These are phyloP conservation scores for Endothia cerciana DNA, from an alignment of 2,329 filamentous ascomycete genomes.

Conservation along the genomic window DNA sequence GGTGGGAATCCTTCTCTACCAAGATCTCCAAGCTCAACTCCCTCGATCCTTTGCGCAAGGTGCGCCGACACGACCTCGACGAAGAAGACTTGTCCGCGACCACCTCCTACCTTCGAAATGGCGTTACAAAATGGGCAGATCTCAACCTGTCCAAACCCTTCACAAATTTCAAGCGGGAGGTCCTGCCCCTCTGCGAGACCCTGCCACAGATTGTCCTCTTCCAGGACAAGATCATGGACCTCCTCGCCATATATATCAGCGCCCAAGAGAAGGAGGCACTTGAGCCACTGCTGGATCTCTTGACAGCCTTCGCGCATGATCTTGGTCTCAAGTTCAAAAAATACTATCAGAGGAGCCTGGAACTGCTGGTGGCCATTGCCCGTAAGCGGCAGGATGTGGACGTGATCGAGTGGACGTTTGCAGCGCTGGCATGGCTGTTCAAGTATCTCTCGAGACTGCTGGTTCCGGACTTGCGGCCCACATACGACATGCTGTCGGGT, in stretches of 20 bases:
- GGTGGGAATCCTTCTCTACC: conserved; percentile 88
- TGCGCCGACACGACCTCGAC: conserved; percentile 82
- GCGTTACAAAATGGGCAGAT: conserved; percentile 87
- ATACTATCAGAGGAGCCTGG: conserved; percentile 77
- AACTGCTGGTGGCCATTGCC: conserved; percentile 76
- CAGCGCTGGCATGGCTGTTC: conserved; percentile 91
- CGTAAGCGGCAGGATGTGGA: conserved; percentile 77
- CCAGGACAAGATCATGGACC: conserved; percentile 80
- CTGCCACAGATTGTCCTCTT: conserved; percentile 91
- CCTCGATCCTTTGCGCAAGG: conserved; percentile 87
- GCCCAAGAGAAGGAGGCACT: conserved; percentile 78
- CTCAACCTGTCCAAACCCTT: conserved; percentile 87
- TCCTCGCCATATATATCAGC: conserved; percentile 76
- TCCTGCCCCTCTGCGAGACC: conserved; percentile 81
- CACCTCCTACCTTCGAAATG: conserved; percentile 85
- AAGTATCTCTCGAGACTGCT: conserved; percentile 92
- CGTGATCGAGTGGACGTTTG: conserved; percentile 98
- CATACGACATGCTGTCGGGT: conserved; percentile 81
- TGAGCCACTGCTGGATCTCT: conserved; percentile 84
- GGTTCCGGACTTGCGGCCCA: conserved; percentile 81
- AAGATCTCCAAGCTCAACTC: conserved; percentile 89
- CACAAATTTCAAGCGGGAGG: conserved; percentile 73
- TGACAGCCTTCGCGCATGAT: conserved; percentile 94
- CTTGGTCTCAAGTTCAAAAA: conserved; percentile 85
- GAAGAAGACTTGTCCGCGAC: conserved; percentile 74